These are phyloP conservation scores for Xylaria polymorpha DNA, from an alignment of 2,329 filamentous ascomycete species.

Conservation along the genomic window DNA sequence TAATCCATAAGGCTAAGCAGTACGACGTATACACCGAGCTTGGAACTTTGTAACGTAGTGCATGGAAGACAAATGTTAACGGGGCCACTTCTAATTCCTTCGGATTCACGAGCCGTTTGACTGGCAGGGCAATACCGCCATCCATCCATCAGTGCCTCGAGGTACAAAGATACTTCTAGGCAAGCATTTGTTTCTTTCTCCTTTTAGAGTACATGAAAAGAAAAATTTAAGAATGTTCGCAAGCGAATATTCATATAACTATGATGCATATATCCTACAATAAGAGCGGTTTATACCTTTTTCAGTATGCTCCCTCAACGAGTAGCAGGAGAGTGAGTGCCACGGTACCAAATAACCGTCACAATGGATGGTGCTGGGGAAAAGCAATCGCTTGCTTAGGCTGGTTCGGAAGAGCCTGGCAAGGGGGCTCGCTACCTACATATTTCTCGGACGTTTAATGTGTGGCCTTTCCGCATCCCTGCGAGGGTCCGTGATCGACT, in stretches of 20 bases:
- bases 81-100: constrained; percentile 26
- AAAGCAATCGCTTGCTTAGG: constrained; percentile 44
- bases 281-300: not conserved
- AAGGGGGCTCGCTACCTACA: constrained; percentile 31
- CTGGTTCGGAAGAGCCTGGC: constrained; percentile 11
- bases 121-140: constrained; percentile 7
- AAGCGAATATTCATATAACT: not conserved
- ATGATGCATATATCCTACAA: not conserved
- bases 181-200: not conserved
- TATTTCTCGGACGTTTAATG: constrained; percentile 41
- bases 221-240: not conserved
- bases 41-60: constrained; percentile 17
- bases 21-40: constrained; percentile 7
- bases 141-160: not conserved
- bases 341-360: constrained; percentile 45
- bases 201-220: not conserved
- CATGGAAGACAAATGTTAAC: constrained; percentile 14
- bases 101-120: constrained; percentile 18
- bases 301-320: not conserved
- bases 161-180: constrained; percentile 1
- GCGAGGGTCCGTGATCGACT: constrained; percentile 47
- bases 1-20: constrained; percentile 17
- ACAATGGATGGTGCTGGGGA: constrained; percentile 42
- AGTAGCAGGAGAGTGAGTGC: not conserved
- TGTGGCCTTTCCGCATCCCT: constrained; percentile 24